Percentiles rank a stretch among this genome's conserved stretches.
phyloP scores from a whole-genome alignment of 306 rosid species.

The Prunus padus region DNA sequence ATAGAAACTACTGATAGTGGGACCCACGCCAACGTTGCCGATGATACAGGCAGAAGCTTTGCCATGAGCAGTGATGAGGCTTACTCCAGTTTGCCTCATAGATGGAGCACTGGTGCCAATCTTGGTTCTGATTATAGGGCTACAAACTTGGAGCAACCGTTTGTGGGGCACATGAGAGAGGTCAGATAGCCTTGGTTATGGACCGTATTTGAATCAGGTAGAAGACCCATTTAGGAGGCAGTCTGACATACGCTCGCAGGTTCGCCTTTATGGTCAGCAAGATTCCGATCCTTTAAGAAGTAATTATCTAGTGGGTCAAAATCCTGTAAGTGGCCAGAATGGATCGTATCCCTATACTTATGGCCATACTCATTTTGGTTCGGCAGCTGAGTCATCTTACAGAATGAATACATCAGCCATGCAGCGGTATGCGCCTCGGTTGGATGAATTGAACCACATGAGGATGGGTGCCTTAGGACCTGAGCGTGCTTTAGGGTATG shows the following conservation, averaged over 20 bases:
- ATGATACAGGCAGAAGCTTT: constrained; percentile 19
- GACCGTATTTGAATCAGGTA: constrained; percentile 25
- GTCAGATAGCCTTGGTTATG: constrained; percentile 26
- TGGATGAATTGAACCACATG: constrained; percentile 53
- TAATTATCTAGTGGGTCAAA: constrained; percentile 33
- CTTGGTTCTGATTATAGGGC: constrained; percentile 33
- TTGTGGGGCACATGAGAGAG: constrained; percentile 27
- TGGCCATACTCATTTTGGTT: constrained; percentile 27
- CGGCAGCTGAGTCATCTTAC: constrained; percentile 31
- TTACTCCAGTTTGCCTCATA: constrained; percentile 7
- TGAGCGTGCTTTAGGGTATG: constrained; percentile 31
- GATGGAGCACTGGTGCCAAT: constrained; percentile 24
- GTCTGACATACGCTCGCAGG: constrained; percentile 32
- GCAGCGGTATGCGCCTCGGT: constrained; percentile 61
- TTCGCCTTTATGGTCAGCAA: constrained; percentile 37
- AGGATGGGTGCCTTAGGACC: constrained; percentile 35
- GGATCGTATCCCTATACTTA: constrained; percentile 21
- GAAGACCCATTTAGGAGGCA: constrained; percentile 37
- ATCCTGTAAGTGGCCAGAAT: constrained; percentile 23
- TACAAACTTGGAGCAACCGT: constrained; percentile 37
- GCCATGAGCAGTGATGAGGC: constrained; percentile 13
- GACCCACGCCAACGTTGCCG: neutral
- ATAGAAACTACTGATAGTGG: constrained; percentile 26
- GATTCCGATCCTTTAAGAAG: constrained; percentile 24
- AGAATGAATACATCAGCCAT: constrained; percentile 43